Evolutionary conservation across 2,329 filamentous ascomycete species (phyloP).

Genomic region (Apiospora sp.): DNA sequence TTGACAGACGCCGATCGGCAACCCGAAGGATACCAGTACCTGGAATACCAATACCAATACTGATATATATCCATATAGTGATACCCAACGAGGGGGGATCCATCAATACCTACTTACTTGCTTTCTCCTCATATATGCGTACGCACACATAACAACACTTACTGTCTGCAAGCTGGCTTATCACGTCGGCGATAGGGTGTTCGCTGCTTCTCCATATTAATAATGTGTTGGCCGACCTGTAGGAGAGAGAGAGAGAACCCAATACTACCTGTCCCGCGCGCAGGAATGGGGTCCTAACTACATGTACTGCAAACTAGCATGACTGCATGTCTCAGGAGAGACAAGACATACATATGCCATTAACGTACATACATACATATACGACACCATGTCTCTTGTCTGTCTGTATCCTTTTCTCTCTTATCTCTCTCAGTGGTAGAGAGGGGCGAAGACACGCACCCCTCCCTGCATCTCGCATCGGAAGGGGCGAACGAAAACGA

Average conservation of each 20-base stretch:
- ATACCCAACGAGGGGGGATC: neutral
- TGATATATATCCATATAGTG: neutral
- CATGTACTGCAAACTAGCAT: slow-evolving; percentile 11
- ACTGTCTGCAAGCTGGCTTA: neutral
- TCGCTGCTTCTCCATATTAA: slow-evolving; percentile 4
- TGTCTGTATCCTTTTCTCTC: neutral
- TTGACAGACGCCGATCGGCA: neutral
- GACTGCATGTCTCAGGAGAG: slow-evolving; percentile 23
- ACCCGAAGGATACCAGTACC: neutral
- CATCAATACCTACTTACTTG: neutral
- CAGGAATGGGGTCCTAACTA: neutral
- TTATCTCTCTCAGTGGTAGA: neutral
- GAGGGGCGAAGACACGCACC: no score
- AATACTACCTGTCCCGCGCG: no score
- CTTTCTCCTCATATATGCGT: no score
- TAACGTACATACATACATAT: neutral
- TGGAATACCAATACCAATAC: no score
- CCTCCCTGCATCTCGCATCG: neutral
- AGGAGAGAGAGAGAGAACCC: neutral
- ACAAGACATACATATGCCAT: slow-evolving; percentile 18
- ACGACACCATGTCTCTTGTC: neutral
- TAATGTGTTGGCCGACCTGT: neutral
- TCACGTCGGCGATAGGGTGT: neutral
- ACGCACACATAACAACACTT: no score
- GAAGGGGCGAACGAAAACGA: neutral